phyloP scores from a whole-genome alignment of 2,329 filamentous ascomycete genomes.

The Xenoacremonium recifei region DNA sequence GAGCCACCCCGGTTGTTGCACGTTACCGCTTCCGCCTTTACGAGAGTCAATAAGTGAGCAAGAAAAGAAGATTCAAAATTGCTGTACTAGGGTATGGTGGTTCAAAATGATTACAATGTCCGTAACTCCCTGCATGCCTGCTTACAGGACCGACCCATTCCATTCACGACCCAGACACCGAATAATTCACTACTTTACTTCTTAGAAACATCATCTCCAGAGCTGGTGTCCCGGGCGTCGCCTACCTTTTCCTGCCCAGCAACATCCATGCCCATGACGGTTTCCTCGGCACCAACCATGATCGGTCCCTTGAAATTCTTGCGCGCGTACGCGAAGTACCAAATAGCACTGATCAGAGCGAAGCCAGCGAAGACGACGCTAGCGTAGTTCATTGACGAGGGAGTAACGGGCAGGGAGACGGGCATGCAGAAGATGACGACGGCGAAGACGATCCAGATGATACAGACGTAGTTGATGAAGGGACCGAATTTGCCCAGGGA shows the following conservation, averaged over 20 bases:
- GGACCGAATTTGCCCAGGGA: conserved; percentile 68
- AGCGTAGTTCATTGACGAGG: conserved; percentile 63
- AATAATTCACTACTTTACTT: conserved; percentile 4
- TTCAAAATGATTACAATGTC: too few relatives aligned
- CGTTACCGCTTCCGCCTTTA: too few relatives aligned
- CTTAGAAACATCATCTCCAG: conserved; percentile 13
- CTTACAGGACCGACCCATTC: too few relatives aligned
- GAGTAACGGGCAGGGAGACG: conserved; percentile 54
- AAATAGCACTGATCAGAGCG: conserved; percentile 53
- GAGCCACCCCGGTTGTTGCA: too few relatives aligned
- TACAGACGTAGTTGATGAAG: conserved; percentile 63
- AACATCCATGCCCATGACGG: conserved; percentile 5
- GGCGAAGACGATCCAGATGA: conserved; percentile 69
- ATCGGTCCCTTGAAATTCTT: conserved; percentile 61
- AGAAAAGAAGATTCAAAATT: too few relatives aligned
- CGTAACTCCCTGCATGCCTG: too few relatives aligned
- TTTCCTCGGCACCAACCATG: conserved; percentile 13
- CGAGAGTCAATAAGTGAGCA: too few relatives aligned
- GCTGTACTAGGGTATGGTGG: too few relatives aligned
- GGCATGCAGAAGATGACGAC: conserved; percentile 77
- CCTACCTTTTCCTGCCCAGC: conserved; percentile 10
- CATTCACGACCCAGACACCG: too few relatives aligned
- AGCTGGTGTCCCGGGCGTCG: conserved; percentile 8
- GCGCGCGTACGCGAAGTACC: conserved; percentile 62
- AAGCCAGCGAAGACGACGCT: conserved; percentile 64